Evolutionary conservation across 2,329 filamentous ascomycete species (phyloP).

Genomic region (Aschersonia sp.): DNA sequence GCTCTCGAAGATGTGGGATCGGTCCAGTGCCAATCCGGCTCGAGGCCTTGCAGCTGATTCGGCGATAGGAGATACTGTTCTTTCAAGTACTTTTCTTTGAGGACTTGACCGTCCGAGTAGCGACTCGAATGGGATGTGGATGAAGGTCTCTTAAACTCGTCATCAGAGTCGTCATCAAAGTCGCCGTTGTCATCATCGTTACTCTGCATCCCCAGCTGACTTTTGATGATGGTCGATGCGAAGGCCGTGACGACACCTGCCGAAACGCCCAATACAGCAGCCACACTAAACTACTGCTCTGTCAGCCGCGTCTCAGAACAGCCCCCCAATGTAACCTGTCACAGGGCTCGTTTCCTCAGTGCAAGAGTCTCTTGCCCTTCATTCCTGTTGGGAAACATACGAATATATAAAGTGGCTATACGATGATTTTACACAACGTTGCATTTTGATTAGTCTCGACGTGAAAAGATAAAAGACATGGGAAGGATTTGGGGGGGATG

Average conservation of each 20-base stretch:
- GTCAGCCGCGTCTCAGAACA: background rate
- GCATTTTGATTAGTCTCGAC: background rate
- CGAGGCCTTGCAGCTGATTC: slow-evolving; percentile 9
- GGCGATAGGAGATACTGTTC: slow-evolving; percentile 2
- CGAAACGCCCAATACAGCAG: slow-evolving; percentile 49
- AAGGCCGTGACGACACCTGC: slow-evolving; percentile 45
- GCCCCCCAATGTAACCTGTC: background rate
- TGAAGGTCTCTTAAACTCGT: slow-evolving; percentile 3
- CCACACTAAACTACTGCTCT: slow-evolving; percentile 39
- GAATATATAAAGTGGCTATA: slow-evolving; percentile 27
- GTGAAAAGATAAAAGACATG: too few relatives aligned
- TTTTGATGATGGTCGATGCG: slow-evolving; percentile 38
- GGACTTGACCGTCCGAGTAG: slow-evolving; percentile 7
- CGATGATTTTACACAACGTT: background rate
- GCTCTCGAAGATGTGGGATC: slow-evolving; percentile 11
- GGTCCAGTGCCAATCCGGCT: slow-evolving; percentile 23
- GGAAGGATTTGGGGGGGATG: too few relatives aligned
- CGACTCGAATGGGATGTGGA: slow-evolving; percentile 1
- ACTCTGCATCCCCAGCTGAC: slow-evolving; percentile 27
- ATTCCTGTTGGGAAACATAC: slow-evolving; percentile 13
- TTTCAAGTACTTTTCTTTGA: slow-evolving; percentile 3
- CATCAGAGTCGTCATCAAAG: slow-evolving; percentile 4
- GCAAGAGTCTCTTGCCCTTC: too few relatives aligned
- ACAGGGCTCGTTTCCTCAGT: background rate
- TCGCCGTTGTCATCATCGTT: slow-evolving; percentile 7